phyloP scores from a whole-genome alignment of 2,329 filamentous ascomycete genomes.

The Cladosporium sp. region DNA sequence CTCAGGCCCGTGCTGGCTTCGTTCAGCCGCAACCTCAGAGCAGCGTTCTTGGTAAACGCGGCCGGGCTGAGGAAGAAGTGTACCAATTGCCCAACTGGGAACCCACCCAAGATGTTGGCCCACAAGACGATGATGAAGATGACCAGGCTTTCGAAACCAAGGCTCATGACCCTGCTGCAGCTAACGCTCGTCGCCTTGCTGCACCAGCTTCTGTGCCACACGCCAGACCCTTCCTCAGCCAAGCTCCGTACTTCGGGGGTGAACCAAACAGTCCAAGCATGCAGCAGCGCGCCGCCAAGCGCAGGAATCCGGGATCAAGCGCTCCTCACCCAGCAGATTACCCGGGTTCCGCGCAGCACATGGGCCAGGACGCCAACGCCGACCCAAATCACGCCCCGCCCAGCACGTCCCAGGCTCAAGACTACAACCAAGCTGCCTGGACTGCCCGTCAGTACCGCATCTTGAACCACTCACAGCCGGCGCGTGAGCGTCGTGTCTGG shows the following conservation, averaged over 20 bases:
- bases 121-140: slow-evolving; percentile 11
- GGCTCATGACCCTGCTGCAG: slow-evolving; percentile 33
- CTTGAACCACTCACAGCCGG: slow-evolving; percentile 1
- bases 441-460: slow-evolving; percentile 27
- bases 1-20: slow-evolving; percentile 18
- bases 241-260: slow-evolving; percentile 16
- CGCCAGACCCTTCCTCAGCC: slow-evolving; percentile 11
- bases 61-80: slow-evolving; percentile 26
- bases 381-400: slow-evolving; percentile 17
- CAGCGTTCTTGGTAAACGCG: slow-evolving; percentile 32
- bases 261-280: slow-evolving; percentile 12
- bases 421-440: slow-evolving; percentile 27
- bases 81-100: slow-evolving; percentile 23
- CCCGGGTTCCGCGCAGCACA: slow-evolving; percentile 21
- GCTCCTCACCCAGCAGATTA: slow-evolving; percentile 26
- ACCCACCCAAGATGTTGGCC: slow-evolving; percentile 36
- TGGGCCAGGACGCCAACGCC: slow-evolving; percentile 13
- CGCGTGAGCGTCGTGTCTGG: slow-evolving; percentile 30
- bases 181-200: slow-evolving; percentile 40
- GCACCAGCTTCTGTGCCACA: slow-evolving; percentile 26
- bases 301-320: slow-evolving; percentile 35
- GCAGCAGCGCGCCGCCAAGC: slow-evolving; percentile 25
- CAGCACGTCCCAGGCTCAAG: background rate
- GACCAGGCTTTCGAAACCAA: slow-evolving; percentile 46
- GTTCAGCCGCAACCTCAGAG: slow-evolving; percentile 10